Base-by-base conservation (phyloP, 208 protist species). In the Leishmania aethiopica region DNA sequence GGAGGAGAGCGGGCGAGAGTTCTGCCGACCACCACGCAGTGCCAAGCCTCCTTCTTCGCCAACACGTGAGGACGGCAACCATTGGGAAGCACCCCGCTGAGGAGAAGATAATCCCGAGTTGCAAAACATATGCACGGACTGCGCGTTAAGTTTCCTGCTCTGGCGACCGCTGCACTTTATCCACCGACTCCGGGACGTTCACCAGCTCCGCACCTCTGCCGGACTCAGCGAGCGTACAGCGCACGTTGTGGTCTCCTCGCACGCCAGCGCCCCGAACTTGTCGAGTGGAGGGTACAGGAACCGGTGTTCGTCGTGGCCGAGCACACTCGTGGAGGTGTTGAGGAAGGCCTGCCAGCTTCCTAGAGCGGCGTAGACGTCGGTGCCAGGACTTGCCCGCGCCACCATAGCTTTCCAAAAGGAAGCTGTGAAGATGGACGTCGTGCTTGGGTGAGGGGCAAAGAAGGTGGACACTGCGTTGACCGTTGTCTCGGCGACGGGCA, bases 261-360 rank as follows among this genome's bases (percentile, higher is more conserved):
- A 81, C 22, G 71, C 81, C 11, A 85, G 49, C 1, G 76, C 47
- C 1, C 81, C 76, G 19, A 25, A 40, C 70, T 71, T 76, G 40
- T 19, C 69, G 1, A 85, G 47, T 4, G 81, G 70, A 1, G 76
- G 81, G 42, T 74, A 74, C 7, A 81, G 59, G 55, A 85, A 85
- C 17, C 40, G 74, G 19, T 51, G 73, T 5, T 40, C 10, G 60
- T 1, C n/a, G 57, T 35, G 49, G 15, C 51, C 10, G 3, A 75
- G 53, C 22, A 28, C 55, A 13, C 5, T 42, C 47, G 47, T 53
- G 15, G 60, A 28, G 7, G 70, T 53, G 2, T 35, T 13, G n/a
- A 85, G 59, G 70, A 85, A 73, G 28, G 22, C 57, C 3, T 6
- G 1, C 66, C 76, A 77, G 51, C 25, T 74, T 25, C 49, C 60